These are phyloP conservation scores for Asterophora parasitica DNA, from an alignment of 768 basidiomycete genomes.

Conservation along the genomic window DNA sequence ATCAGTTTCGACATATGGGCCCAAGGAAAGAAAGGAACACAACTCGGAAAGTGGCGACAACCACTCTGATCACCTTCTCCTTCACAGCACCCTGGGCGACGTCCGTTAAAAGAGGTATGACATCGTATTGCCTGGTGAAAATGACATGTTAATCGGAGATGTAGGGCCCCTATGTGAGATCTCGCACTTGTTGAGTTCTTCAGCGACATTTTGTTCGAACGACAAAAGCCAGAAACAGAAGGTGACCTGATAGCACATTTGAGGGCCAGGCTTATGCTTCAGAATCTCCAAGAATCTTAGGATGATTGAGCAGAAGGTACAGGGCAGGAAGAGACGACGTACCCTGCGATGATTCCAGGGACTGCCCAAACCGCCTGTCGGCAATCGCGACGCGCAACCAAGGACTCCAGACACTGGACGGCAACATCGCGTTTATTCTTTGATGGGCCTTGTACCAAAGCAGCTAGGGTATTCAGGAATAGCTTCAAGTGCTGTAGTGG, in stretches of 20 bases:
- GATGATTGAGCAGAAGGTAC: constrained; percentile 1
- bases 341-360: constrained; percentile 68
- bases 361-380: constrained; percentile 78
- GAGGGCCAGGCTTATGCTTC: constrained; percentile 76
- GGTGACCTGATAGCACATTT: constrained; percentile 92
- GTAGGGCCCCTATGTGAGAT: not conserved
- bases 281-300: constrained; percentile 78
- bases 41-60: constrained; percentile 88
- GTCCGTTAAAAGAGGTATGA: constrained; percentile 79
- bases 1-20: constrained; percentile 12
- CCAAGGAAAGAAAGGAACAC: constrained; percentile 2
- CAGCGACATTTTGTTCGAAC: constrained; percentile 82
- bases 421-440: constrained; percentile 80
- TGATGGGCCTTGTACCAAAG: constrained; percentile 55
- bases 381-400: constrained; percentile 77
- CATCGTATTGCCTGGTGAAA: constrained; percentile 70
- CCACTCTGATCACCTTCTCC: constrained; percentile 94
- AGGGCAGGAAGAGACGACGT: constrained; percentile 13
- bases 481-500: constrained; percentile 51
- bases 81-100: constrained; percentile 89
- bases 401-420: constrained; percentile 84
- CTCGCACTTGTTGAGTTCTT: constrained; percentile 80
- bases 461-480: constrained; percentile 55
- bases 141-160: not conserved
- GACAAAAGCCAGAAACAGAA: constrained; percentile 94